These are phyloP conservation scores for Cephalotrichum gorgonifer DNA, from an alignment of 2,329 filamentous ascomycete species.

Conservation along the genomic window DNA sequence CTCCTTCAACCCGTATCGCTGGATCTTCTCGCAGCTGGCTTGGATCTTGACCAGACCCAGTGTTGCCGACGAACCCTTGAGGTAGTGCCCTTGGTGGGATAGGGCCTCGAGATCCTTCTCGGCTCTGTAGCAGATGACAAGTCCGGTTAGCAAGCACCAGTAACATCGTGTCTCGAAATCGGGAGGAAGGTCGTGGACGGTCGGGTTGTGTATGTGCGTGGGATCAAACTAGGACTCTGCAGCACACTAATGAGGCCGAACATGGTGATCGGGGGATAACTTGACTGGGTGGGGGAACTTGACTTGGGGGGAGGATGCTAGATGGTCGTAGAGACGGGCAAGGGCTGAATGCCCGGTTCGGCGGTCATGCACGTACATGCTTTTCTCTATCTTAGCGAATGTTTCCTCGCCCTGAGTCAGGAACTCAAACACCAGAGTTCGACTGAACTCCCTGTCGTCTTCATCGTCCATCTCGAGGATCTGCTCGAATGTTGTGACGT, in stretches of 20 bases:
- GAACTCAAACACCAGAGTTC: constrained; percentile 81
- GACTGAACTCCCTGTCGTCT: constrained; percentile 76
- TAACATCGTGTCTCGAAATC: not conserved
- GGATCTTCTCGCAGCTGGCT: constrained; percentile 92
- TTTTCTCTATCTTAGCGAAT: constrained; percentile 72
- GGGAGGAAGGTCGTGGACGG: not conserved
- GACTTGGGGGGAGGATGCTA: no score
- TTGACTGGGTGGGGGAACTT: no score
- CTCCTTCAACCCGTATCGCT: constrained; percentile 77
- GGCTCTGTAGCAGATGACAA: not conserved
- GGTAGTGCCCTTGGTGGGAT: constrained; percentile 81
- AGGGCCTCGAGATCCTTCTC: constrained; percentile 55
- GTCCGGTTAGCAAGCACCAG: not conserved
- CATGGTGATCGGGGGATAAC: no score
- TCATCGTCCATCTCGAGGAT: constrained; percentile 98
- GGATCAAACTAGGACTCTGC: no score
- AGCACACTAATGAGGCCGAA: not conserved
- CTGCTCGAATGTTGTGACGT: constrained; percentile 74
- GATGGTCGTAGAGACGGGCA: no score
- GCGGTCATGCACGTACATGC: constrained; percentile 49
- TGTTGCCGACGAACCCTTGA: constrained; percentile 94
- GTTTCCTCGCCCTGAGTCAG: constrained; percentile 85
- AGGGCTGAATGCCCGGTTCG: not conserved
- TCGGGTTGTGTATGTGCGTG: no score
- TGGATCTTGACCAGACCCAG: constrained; percentile 84